Evolutionary conservation across 495 filamentous ascomycete genomes (phyloP).

Genomic region (Massariosphaeria phaeospora): DNA sequence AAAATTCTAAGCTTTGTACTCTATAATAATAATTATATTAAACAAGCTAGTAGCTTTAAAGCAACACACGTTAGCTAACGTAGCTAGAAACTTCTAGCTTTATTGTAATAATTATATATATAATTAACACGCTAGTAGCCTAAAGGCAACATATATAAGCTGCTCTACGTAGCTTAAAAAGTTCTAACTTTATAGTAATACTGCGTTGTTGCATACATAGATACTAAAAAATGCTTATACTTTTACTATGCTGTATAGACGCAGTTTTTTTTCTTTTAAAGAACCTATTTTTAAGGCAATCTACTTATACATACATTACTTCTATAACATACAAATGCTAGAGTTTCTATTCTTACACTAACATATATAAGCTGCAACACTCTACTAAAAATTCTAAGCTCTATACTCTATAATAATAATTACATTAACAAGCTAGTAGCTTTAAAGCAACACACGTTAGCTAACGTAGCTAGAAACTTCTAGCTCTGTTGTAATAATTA

Average conservation of each 20-base stretch:
- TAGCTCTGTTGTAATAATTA: conserved; percentile 2
- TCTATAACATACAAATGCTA: neutral
- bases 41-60: neutral
- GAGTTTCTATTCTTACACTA: conserved; percentile 1
- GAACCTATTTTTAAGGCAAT: too few relatives aligned
- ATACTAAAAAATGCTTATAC: too few relatives aligned
- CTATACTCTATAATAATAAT: conserved; percentile 2
- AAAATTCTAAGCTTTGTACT: neutral
- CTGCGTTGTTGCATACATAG: too few relatives aligned
- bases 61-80: conserved; percentile 2
- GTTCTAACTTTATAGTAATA: too few relatives aligned
- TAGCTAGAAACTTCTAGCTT: neutral
- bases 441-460: conserved; percentile 1
- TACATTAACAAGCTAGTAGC: conserved; percentile 3
- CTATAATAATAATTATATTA: conserved; percentile 3
- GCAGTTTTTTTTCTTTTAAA: too few relatives aligned
- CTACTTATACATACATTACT: conserved; percentile 5
- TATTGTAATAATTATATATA: conserved; percentile 2
- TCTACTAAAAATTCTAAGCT: neutral
- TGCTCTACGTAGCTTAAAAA: conserved; percentile 1
- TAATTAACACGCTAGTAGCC: conserved; percentile 2
- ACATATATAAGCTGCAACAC: conserved; percentile 5
- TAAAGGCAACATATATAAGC: conserved; percentile 3
- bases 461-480: neutral
- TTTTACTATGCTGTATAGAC: too few relatives aligned